Base-by-base conservation (phyloP, 78 protist species). In the Neovahlkampfia damariscottae region DNA sequence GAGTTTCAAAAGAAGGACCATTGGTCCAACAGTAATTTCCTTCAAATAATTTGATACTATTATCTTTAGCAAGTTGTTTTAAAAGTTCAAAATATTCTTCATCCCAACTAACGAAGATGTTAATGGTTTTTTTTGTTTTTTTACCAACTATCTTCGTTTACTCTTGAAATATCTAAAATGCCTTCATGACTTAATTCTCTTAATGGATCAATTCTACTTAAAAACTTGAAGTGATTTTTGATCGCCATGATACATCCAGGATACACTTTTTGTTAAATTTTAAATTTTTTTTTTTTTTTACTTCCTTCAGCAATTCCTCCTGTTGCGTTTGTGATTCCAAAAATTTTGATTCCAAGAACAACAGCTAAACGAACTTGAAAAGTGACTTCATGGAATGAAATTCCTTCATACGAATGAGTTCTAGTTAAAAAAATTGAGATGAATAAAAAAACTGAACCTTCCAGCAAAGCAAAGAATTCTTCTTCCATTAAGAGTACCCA, bases 1-100 rank as follows among this genome's bases (percentile, higher is more conserved):
- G 66, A 5, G 86, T 80, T 73, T 83, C 86, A 38, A 34, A 83
- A 36, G 83, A 66, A 10, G 86, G 86, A 29, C 86, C 86, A 2
- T 41, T 28, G 2, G 78, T 8, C 74, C 59, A 34, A 27, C 34
- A 34, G 38, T 83, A 83, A 8, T 19, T 5, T 62, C 82, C 83
- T 80, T 80, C 77, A 41, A 80, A 78, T 40, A 78, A 4, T 10
- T 75, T n/a, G 82, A 78, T 79, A 5, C 66, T 10, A 40, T 59
- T 35, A 5, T 79, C 77, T 3, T 72, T 19, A 8, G 84, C 70
- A 19, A 69, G 19, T n/a, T n/a, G n/a, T n/a, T n/a, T n/a, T n/a
- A n/a, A n/a, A n/a, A 31, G 66, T 28, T n/a, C 29, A 5, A 5
- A 35, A 41, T 5, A 29, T 8, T 9, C 41, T 68, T 9, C 73